phyloP scores from a whole-genome alignment of 495 filamentous ascomycete species.

The Haplographium delicatum region DNA sequence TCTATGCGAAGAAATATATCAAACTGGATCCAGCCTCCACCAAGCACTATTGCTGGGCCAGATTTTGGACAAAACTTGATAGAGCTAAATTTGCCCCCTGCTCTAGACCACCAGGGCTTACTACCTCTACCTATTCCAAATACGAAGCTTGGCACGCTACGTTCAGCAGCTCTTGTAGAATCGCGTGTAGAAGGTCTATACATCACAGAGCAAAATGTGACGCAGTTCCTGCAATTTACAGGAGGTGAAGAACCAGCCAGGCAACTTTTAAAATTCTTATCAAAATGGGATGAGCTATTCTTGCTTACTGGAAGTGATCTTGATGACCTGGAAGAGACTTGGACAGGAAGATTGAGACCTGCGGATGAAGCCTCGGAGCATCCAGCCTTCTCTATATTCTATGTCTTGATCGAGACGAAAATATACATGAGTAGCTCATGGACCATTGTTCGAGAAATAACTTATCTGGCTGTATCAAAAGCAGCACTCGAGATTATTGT shows the following conservation, averaged over 20 bases:
- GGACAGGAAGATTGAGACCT: conserved; percentile 3
- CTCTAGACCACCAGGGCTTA: conserved; percentile 12
- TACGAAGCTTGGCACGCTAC: conserved; percentile 17
- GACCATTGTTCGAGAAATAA: conserved; percentile 15
- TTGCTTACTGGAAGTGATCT: conserved; percentile 11
- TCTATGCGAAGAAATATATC: conserved; percentile 20
- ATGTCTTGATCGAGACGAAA: conserved; percentile 13
- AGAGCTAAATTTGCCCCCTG: background rate
- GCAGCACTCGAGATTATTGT: conserved; percentile 12
- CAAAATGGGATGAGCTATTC: conserved; percentile 12
- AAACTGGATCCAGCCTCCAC: conserved; percentile 16
- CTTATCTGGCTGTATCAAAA: conserved; percentile 16
- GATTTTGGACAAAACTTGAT: conserved; percentile 7
- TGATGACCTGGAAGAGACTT: conserved; percentile 12
- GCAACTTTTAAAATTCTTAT: conserved; percentile 11
- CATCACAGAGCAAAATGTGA: conserved; percentile 14
- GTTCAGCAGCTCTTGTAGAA: conserved; percentile 16
- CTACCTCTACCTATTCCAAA: conserved; percentile 15
- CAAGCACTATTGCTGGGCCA: conserved; percentile 10
- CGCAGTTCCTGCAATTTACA: conserved; percentile 7
- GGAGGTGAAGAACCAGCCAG: conserved; percentile 14
- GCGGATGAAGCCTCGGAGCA: conserved; percentile 1
- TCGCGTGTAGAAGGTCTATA: conserved; percentile 9
- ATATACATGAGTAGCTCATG: conserved; percentile 13
- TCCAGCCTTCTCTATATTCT: conserved; percentile 8